These are phyloP conservation scores for Candida sp. DNA, from an alignment of 1,139 yeast genomes.

Conservation along the genomic window DNA sequence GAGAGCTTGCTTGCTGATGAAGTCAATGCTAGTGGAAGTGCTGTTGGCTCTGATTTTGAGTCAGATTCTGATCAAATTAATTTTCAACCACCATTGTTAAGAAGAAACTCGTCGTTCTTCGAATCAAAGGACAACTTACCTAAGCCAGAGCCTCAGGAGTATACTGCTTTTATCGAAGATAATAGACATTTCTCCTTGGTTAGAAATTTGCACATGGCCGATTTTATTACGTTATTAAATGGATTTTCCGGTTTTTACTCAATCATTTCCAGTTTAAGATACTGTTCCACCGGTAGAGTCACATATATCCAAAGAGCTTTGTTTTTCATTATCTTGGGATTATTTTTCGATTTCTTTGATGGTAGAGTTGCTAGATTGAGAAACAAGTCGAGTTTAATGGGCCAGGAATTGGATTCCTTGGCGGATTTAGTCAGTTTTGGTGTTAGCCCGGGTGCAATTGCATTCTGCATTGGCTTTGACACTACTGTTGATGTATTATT, in stretches of 20 bases:
- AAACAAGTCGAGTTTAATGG: slow-evolving; percentile 90
- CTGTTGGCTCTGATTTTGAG: slow-evolving; percentile 1
- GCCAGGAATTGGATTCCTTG: slow-evolving; percentile 94
- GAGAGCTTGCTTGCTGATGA: slow-evolving; percentile 6
- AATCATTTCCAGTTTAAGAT: slow-evolving; percentile 80
- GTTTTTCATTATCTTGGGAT: slow-evolving; percentile 81
- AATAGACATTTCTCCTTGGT: slow-evolving; percentile 73
- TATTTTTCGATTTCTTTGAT: slow-evolving; percentile 93
- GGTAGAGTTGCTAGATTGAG: slow-evolving; percentile 96
- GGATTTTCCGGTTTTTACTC: slow-evolving; percentile 91
- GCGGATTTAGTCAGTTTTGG: slow-evolving; percentile 95
- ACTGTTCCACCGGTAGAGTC: slow-evolving; percentile 60
- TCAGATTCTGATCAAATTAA: slow-evolving; percentile 1
- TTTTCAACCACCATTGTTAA: slow-evolving; percentile 13
- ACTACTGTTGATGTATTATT: slow-evolving; percentile 76
- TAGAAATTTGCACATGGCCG: slow-evolving; percentile 90
- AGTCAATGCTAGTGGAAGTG: slow-evolving; percentile 5
- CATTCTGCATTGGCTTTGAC: slow-evolving; percentile 86
- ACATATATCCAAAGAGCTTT: slow-evolving; percentile 88
- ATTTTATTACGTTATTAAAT: slow-evolving; percentile 87
- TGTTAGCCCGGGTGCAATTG: slow-evolving; percentile 91
- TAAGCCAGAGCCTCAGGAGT: slow-evolving; percentile 72
- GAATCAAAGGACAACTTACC: slow-evolving; percentile 41
- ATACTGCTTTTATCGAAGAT: slow-evolving; percentile 72
- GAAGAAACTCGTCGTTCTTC: slow-evolving; percentile 43